These are phyloP conservation scores for Meredithiella fracta DNA, from an alignment of 2,329 filamentous ascomycete genomes.

Conservation along the genomic window DNA sequence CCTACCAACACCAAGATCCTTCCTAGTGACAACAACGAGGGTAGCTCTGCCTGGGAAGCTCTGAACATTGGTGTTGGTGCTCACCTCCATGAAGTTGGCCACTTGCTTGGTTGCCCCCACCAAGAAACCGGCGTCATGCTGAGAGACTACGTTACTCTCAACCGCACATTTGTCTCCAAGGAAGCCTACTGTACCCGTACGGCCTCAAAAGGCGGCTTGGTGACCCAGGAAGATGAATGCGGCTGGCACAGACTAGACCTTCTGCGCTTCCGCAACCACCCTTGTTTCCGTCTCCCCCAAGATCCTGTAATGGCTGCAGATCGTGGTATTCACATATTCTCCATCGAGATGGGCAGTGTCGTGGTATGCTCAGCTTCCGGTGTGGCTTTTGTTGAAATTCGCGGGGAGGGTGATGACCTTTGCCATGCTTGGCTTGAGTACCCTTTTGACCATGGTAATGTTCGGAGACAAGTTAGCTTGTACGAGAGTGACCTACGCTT, in stretches of 20 bases:
- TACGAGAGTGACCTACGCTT: slow-evolving; percentile 59
- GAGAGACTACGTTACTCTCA: slow-evolving; percentile 69
- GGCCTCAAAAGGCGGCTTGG: slow-evolving; percentile 62
- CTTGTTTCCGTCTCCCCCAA: slow-evolving; percentile 70
- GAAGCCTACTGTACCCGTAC: slow-evolving; percentile 81
- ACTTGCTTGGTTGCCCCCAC: slow-evolving; percentile 77
- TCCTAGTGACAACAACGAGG: slow-evolving; percentile 73
- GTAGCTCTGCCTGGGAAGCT: slow-evolving; percentile 87
- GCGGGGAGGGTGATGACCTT: slow-evolving; percentile 59
- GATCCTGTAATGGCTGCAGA: slow-evolving; percentile 51
- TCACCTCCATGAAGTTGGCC: slow-evolving; percentile 80
- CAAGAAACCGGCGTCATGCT: slow-evolving; percentile 88
- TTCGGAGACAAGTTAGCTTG: slow-evolving; percentile 57
- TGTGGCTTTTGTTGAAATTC: slow-evolving; percentile 73
- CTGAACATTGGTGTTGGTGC: slow-evolving; percentile 87
- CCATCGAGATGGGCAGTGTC: slow-evolving; percentile 60
- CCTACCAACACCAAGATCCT: slow-evolving; percentile 66
- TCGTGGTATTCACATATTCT: slow-evolving; percentile 70
- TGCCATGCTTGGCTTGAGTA: slow-evolving; percentile 76
- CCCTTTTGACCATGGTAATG: slow-evolving; percentile 40
- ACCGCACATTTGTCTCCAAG: slow-evolving; percentile 63
- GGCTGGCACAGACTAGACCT: slow-evolving; percentile 81
- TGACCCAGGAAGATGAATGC: slow-evolving; percentile 67
- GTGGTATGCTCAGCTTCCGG: slow-evolving; percentile 66
- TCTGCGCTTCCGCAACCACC: slow-evolving; percentile 76